Percentiles rank a stretch among this genome's conserved stretches.
Evolutionary conservation across 2,329 filamentous ascomycete species (phyloP).

Genomic region (Ophiocordyceps camponoti-floridani): DNA sequence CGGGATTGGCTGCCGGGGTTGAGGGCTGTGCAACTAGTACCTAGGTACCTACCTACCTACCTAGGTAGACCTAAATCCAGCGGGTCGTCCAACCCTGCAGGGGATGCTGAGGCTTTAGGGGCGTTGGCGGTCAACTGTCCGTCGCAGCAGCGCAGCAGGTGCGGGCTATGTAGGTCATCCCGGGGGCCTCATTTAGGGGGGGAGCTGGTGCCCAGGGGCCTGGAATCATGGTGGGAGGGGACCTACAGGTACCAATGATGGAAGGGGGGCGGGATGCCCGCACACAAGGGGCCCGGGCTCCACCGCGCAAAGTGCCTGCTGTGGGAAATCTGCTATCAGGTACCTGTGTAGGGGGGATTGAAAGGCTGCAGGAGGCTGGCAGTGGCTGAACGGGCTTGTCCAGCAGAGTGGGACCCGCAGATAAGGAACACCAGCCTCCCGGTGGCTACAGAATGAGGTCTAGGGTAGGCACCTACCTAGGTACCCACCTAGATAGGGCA

Average conservation of each 20-base stretch:
- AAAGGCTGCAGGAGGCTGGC: too few species aligned
- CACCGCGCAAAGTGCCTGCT: too few species aligned
- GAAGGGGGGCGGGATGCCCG: not conserved
- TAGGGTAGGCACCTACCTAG: not conserved
- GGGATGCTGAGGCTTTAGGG: not conserved
- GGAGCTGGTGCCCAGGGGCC: not conserved
- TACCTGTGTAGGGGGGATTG: not conserved
- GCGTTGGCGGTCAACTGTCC: not conserved
- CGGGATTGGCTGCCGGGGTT: not conserved
- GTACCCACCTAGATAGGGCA: not conserved
- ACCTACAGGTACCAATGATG: not conserved
- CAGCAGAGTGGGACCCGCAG: too few species aligned
- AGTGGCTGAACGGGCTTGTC: too few species aligned
- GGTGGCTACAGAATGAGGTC: not conserved
- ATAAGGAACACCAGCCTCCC: too few species aligned
- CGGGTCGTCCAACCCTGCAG: not conserved
- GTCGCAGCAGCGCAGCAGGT: not conserved
- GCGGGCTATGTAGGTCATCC: too few species aligned
- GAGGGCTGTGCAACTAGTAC: not conserved
- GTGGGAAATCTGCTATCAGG: too few species aligned
- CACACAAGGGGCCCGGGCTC: not conserved
- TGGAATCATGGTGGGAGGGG: not conserved
- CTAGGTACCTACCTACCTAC: too few species aligned
- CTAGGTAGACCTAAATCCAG: too few species aligned
- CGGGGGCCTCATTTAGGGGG: too few species aligned